Conservation (phyloP, 2,329 filamentous ascomycete genomes). For the Zymoseptoria tritici region DNA sequence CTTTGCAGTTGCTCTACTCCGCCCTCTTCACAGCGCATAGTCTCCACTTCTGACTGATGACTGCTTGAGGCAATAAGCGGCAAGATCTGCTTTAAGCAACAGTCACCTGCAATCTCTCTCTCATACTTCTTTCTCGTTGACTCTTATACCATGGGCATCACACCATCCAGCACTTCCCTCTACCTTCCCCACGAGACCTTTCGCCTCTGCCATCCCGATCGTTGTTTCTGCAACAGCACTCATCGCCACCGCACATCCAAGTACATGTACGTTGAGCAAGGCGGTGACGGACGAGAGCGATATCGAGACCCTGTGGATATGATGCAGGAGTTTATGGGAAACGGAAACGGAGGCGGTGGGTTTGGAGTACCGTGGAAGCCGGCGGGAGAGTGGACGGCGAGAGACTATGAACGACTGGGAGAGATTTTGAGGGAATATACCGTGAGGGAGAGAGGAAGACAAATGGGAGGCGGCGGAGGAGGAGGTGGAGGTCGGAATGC, state of each 20-base stretch:
- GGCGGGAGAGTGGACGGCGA: constrained; percentile 17
- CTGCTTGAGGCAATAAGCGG: background rate
- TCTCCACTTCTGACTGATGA: background rate
- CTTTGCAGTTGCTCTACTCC: background rate
- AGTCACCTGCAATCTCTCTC: background rate
- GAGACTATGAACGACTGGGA: constrained; percentile 22
- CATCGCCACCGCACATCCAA: constrained; percentile 12
- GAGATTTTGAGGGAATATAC: constrained; percentile 19
- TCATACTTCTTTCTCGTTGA: background rate
- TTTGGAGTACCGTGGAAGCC: constrained; percentile 12
- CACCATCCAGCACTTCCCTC: constrained; percentile 18
- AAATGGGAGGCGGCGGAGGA: constrained; percentile 2
- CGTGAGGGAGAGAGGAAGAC: constrained; percentile 11
- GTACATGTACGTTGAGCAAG: constrained; percentile 23
- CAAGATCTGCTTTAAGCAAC: background rate
- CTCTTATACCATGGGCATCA: constrained; percentile 19
- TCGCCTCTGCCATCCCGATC: constrained; percentile 16
- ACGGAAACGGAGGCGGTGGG: constrained; percentile 3
- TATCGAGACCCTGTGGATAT: constrained; percentile 21
- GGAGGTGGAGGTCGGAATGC: constrained; percentile 1
- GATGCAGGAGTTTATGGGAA: constrained; percentile 13
- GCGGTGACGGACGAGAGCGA: constrained; percentile 18
- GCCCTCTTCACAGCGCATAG: background rate
- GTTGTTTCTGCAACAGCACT: constrained; percentile 18
- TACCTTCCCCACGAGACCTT: constrained; percentile 21